Evolutionary conservation across 2,329 filamentous ascomycete genomes (phyloP).

Genomic region (Fusarium solani-melongenae): DNA sequence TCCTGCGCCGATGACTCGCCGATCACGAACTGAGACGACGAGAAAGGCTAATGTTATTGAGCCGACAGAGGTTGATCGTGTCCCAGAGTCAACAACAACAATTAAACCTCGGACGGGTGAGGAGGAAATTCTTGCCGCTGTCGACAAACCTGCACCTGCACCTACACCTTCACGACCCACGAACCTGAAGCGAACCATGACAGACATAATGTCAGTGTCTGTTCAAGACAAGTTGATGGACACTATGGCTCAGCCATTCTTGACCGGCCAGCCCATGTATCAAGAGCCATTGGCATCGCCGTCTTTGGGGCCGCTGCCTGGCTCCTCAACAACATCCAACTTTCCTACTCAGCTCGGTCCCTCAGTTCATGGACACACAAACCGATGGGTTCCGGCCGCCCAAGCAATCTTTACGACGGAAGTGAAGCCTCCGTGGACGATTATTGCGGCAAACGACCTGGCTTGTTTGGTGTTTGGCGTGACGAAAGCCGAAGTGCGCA

Average conservation of each 20-base stretch:
- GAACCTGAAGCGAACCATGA: conserved; percentile 86
- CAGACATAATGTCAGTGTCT: conserved; percentile 79
- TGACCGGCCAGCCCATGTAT: conserved; percentile 55
- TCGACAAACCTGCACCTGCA: conserved; percentile 55
- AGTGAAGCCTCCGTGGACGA: conserved; percentile 90
- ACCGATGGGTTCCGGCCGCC: conserved; percentile 88
- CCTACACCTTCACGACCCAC: conserved; percentile 67
- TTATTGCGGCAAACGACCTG: conserved; percentile 94
- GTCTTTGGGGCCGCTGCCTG: conserved; percentile 50
- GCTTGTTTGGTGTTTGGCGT: conserved; percentile 99
- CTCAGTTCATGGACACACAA: conserved; percentile 86
- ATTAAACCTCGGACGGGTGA: conserved; percentile 52
- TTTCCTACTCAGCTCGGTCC: conserved; percentile 64
- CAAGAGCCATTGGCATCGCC: conserved; percentile 57
- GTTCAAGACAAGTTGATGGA: conserved; percentile 88
- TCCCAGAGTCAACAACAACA: conserved; percentile 54
- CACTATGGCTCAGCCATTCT: conserved; percentile 84
- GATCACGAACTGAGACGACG: conserved; percentile 29
- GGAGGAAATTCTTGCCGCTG: conserved; percentile 64
- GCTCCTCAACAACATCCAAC: conserved; percentile 52
- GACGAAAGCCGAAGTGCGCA: conserved; percentile 93
- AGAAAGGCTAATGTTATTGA: conserved; percentile 28
- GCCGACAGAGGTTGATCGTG: conserved; percentile 38
- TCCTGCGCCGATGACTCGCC: conserved; percentile 40
- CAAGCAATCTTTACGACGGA: conserved; percentile 99